Conservation (phyloP, 495 filamentous ascomycete species). For the Penicillium odoratum region DNA sequence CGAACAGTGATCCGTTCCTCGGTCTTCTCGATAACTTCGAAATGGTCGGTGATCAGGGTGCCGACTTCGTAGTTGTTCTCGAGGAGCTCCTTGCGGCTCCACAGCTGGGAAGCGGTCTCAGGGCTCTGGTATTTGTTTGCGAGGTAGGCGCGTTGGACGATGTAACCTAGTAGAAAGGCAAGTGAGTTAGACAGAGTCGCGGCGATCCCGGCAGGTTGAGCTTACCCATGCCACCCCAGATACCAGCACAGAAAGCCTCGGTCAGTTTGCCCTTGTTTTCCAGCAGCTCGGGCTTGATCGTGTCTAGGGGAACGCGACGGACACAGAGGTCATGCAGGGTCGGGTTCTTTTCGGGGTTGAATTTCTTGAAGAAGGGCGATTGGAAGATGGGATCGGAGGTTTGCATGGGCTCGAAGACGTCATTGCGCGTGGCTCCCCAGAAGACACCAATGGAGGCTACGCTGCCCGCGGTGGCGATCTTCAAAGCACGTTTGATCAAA, state of each 20-base stretch:
- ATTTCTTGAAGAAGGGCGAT: slow-evolving; percentile 51
- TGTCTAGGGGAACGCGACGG: slow-evolving; percentile 58
- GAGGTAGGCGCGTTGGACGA: slow-evolving; percentile 60
- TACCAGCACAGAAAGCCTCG: slow-evolving; percentile 63
- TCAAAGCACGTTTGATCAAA: slow-evolving; percentile 44
- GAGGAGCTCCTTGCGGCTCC: slow-evolving; percentile 56
- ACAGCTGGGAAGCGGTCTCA: slow-evolving; percentile 63
- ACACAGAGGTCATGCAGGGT: slow-evolving; percentile 62
- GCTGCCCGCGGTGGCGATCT: slow-evolving; percentile 41
- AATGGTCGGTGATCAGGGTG: slow-evolving; percentile 71
- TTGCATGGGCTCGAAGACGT: slow-evolving; percentile 49
- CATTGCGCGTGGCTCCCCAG: slow-evolving; percentile 46
- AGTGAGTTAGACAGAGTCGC: neutral
- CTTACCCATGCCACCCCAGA: slow-evolving; percentile 66
- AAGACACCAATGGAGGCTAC: slow-evolving; percentile 45
- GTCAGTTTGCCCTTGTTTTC: slow-evolving; percentile 59
- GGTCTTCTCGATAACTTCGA: slow-evolving; percentile 70
- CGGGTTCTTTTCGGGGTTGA: slow-evolving; percentile 64
- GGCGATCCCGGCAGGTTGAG: slow-evolving; percentile 8
- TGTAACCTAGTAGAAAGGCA: slow-evolving; percentile 50
- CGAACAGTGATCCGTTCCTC: slow-evolving; percentile 61
- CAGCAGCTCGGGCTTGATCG: slow-evolving; percentile 64
- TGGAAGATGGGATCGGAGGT: slow-evolving; percentile 61
- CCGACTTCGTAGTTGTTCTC: slow-evolving; percentile 58
- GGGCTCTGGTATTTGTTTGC: slow-evolving; percentile 61